Conservation (phyloP, 306 rosid genomes). For the Hippophae tibetana region DNA sequence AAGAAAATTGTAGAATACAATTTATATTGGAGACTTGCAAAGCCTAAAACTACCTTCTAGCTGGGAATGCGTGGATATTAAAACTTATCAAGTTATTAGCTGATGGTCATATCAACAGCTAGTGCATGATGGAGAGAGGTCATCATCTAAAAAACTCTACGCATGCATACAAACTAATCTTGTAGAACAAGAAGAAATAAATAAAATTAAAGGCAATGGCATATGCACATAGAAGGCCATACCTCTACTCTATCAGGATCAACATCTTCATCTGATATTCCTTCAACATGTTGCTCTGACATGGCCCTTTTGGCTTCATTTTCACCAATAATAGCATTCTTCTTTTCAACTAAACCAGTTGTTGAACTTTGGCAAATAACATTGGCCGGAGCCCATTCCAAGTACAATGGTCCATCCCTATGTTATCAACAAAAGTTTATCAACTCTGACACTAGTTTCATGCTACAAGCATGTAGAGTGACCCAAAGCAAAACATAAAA, state of each 20-base stretch:
- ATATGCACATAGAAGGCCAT: conserved; percentile 16
- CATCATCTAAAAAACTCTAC: too few relatives aligned
- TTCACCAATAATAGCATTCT: conserved; percentile 34
- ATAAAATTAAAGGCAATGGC: neutral
- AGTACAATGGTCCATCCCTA: conserved; percentile 84
- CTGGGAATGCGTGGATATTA: too few relatives aligned
- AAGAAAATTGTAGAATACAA: too few relatives aligned
- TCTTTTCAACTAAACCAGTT: conserved; percentile 32
- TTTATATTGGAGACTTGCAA: too few relatives aligned
- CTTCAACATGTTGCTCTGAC: conserved; percentile 53
- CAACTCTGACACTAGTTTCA: too few relatives aligned
- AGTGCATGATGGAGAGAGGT: too few relatives aligned
- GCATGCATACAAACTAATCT: neutral
- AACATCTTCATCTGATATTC: conserved; percentile 48
- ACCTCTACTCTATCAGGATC: conserved; percentile 96
- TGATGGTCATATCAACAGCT: too few relatives aligned
- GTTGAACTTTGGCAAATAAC: conserved; percentile 46
- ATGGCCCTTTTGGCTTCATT: conserved; percentile 53
- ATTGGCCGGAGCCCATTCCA: conserved; percentile 91
- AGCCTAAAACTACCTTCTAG: too few relatives aligned
- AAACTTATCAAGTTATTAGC: too few relatives aligned
- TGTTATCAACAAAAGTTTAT: conserved; percentile 9
- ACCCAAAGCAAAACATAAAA: neutral
- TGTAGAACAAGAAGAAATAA: neutral
- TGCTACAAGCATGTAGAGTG: neutral